Evolutionary conservation across 345 rosid genomes (phyloP), one percentile per base, ranked within the genome.

Genomic region (Punica granatum): DNA sequence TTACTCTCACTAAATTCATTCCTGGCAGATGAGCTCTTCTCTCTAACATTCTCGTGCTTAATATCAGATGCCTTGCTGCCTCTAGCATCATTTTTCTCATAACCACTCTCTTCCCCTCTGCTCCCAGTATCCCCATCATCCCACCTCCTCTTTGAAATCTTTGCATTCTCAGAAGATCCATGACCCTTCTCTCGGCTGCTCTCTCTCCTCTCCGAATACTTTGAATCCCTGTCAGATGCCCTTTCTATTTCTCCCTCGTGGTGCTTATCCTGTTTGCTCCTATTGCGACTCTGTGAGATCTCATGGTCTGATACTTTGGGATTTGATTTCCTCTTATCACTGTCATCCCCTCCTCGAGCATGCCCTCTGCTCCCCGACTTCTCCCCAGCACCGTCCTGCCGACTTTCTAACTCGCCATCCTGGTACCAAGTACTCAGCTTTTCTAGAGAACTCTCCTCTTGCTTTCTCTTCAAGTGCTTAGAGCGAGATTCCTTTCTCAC

Each of bases 361-460:
- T 73, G 83, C 43, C 81, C 87, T 75, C 72, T 85, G 70, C 69
- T 65, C 53, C 83, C 82, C 30, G 74, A 72, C 81, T 82, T 92
- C 36, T 88, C 97, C 9, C 86, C 87, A 66, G 79, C 88, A 67
- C 80, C 87, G 64, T 78, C 87, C 67, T 70, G 84, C 79, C 74
- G 79, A 70, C 56, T 76, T 25, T 91, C 99, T 14, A 75, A 77
- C 46, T 94, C 98, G 68, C 97, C 96, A 61, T 94, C 98, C 81
- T 94, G 87, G 70, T 94, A 91, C 89, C 89, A 88, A 77, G 85
- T 91, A 67, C 95, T 94, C 68, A 91, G 66, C 76, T 85, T 85
- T 41, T 94, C 97, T 80, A 94, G 75, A 75, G 96, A 85, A 71
- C 97, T 88, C 75, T 94, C 98, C 82, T 94, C 98, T 72, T 79